A percentile compares a stretch with the other conserved stretches of the same genome.
These are phyloP conservation scores for Metschnikowia amazonensis DNA, from an alignment of 805 yeast genomes.

Conservation along the genomic window DNA sequence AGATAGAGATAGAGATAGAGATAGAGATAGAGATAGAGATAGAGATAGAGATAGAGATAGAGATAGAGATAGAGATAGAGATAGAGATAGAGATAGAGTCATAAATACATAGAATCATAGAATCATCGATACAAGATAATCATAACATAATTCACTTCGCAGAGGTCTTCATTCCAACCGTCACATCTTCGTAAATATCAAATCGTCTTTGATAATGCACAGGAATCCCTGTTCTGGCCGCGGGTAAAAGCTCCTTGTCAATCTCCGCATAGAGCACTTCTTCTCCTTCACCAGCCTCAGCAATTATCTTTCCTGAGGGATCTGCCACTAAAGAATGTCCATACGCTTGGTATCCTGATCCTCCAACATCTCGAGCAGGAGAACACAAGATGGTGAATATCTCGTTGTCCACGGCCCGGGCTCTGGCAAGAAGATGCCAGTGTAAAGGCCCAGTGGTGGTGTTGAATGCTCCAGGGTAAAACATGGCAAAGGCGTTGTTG, in stretches of 20 bases:
- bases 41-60: too few relatives aligned
- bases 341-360: constrained; percentile 54
- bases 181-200: constrained; percentile 51
- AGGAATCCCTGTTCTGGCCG: constrained; percentile 65
- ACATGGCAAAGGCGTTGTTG: constrained; percentile 68
- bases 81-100: too few relatives aligned
- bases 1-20: too few relatives aligned
- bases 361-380: constrained; percentile 74
- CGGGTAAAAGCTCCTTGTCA: constrained; percentile 55
- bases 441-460: constrained; percentile 81
- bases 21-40: too few relatives aligned
- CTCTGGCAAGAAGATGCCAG: constrained; percentile 72
- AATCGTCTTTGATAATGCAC: constrained; percentile 67
- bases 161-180: constrained; percentile 12
- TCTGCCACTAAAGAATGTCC: constrained; percentile 65
- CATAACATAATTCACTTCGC: too few relatives aligned
- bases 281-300: constrained; percentile 77
- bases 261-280: constrained; percentile 71
- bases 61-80: too few relatives aligned
- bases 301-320: constrained; percentile 57
- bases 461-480: constrained; percentile 82
- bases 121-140: too few relatives aligned
- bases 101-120: too few relatives aligned
- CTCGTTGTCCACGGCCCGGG: constrained; percentile 65
- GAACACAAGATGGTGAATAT: constrained; percentile 71